Conservation (phyloP, 148 eudicot genomes). For the Rhododendron kiyosumense region DNA sequence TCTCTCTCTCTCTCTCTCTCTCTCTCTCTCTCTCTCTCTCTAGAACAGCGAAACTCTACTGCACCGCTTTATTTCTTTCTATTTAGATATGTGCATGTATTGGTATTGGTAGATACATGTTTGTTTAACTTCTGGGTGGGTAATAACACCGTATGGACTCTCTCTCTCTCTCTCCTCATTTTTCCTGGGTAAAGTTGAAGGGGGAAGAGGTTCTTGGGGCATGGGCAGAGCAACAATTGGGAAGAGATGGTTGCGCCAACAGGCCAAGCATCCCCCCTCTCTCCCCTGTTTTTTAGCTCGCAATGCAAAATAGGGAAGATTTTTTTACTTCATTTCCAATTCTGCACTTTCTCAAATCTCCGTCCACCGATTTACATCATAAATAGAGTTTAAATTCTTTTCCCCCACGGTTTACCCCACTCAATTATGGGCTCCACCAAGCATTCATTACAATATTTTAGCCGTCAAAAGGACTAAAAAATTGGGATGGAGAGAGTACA, state of each 20-base stretch:
- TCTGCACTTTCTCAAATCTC: neutral
- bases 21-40: conserved; percentile 1
- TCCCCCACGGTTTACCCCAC: too few relatives aligned
- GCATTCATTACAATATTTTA: too few relatives aligned
- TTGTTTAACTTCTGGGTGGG: neutral
- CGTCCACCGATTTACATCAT: neutral
- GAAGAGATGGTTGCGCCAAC: conserved; percentile 41
- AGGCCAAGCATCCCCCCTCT: conserved; percentile 47
- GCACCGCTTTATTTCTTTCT: neutral
- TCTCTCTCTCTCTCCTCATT: neutral
- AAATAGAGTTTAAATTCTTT: too few relatives aligned
- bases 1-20: conserved; percentile 12
- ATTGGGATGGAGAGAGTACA: too few relatives aligned
- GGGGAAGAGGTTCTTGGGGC: neutral
- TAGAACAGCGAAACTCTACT: neutral
- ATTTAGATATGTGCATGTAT: neutral
- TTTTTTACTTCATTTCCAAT: neutral
- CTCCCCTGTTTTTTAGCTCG: conserved; percentile 36
- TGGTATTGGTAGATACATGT: neutral
- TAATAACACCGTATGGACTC: neutral
- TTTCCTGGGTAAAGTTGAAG: conserved; percentile 3
- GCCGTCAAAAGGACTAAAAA: too few relatives aligned
- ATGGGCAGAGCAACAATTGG: conserved; percentile 37
- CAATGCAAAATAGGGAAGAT: conserved; percentile 40
- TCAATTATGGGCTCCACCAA: too few relatives aligned